Evolutionary conservation across 441 rosid species (phyloP), one percentile per base, ranked within the genome.

Genomic region (Adansonia gregorii): DNA sequence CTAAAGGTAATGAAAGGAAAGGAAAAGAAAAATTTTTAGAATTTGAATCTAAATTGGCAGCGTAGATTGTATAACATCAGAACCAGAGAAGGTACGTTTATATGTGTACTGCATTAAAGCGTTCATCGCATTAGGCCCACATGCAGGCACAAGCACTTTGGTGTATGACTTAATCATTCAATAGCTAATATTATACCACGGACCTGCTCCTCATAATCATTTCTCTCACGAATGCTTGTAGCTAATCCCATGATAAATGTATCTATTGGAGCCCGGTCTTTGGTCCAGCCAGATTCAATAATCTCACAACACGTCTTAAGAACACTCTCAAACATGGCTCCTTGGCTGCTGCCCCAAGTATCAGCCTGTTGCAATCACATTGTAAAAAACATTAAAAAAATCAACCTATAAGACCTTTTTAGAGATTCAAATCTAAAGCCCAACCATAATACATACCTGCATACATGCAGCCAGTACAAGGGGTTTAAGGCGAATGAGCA

Each of bases 261-360:
- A 87, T 97, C 98, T 78, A 97, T 91, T 67, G 99, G 98, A 79
- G 96, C 91, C 39, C 98, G 95, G 84, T 97, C 98, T 84, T 87
- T 97, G 84, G 86, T 72, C 99, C 98, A 97, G 61, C 94, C 93
- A 89, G 93, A 90, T 85, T 94, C 97, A 83, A 94, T 94, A 82
- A 94, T 91, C 87, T 89, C 90, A 78, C 92, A 90, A 78, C 94
- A 88, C 61, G 98, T 86, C 84, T 86, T 89, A 91, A 91, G 84
- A 80, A 93, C 88, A 83, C 87, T 90, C 69, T 92, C 94, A 79
- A 89, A 89, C 98, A 94, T 91, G 79, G 93, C 83, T 79, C 98
- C 96, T 65, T 89, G 93, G 83, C 89, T 90, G 80, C 87, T 80
- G 46, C 78, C 94, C 92, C 95, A 93, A 74, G 91, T 82, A 82